phyloP scores from a whole-genome alignment of 2,329 filamentous ascomycete genomes.

The Cryphonectria nitschkei region DNA sequence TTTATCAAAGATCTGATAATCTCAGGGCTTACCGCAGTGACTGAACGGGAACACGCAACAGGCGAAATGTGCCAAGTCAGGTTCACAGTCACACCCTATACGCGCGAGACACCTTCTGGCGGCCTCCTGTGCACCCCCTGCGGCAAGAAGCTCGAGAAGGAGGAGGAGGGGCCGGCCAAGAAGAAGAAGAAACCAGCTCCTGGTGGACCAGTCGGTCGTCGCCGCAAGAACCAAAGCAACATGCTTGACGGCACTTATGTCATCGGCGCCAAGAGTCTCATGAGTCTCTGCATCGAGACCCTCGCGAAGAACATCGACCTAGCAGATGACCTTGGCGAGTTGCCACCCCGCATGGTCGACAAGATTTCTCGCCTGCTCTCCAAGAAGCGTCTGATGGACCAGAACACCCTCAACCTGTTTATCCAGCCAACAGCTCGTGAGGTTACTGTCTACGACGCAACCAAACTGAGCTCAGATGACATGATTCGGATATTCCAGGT shows the following conservation, averaged over 20 bases:
- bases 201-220: slow-evolving; percentile 58
- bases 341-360: slow-evolving; percentile 60
- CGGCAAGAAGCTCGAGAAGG: slow-evolving; percentile 72
- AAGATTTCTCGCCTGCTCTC: slow-evolving; percentile 63
- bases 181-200: slow-evolving; percentile 61
- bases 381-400: slow-evolving; percentile 60
- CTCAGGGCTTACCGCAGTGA: neutral
- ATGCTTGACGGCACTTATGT: slow-evolving; percentile 75
- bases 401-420: slow-evolving; percentile 61
- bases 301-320: slow-evolving; percentile 65
- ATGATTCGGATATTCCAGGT: slow-evolving; percentile 80
- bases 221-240: slow-evolving; percentile 80
- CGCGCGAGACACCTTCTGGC: slow-evolving; percentile 78
- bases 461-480: slow-evolving; percentile 73
- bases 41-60: neutral
- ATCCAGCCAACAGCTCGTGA: slow-evolving; percentile 54
- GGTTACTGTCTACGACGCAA: slow-evolving; percentile 61
- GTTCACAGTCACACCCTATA: slow-evolving; percentile 92
- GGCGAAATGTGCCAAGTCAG: slow-evolving; percentile 76
- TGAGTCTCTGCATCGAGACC: slow-evolving; percentile 66
- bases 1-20: neutral
- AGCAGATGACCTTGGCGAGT: slow-evolving; percentile 64
- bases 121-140: slow-evolving; percentile 85
- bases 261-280: slow-evolving; percentile 69
- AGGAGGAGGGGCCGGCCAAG: slow-evolving; percentile 62